A percentile compares a stretch with the other conserved stretches of the same genome.
phyloP scores from a whole-genome alignment of 805 yeast genomes.

The Lachancea nothofagi region DNA sequence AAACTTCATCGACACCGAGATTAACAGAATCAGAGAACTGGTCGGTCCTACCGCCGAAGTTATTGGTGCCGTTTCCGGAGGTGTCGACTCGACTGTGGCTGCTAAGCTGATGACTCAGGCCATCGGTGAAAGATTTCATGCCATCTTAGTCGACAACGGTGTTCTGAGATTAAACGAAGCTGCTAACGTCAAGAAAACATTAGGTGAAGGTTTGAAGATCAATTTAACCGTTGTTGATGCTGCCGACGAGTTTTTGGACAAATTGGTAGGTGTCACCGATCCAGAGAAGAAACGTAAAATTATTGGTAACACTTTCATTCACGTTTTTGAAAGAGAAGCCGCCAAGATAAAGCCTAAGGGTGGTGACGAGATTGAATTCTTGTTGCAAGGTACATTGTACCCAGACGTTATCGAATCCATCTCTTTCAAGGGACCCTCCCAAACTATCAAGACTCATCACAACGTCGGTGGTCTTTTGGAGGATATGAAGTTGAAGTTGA shows the following conservation, averaged over 20 bases:
- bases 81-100: conserved; percentile 98
- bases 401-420: conserved; percentile 98
- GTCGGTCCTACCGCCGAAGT: conserved; percentile 99
- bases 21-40: conserved; percentile 79
- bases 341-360: conserved; percentile 83
- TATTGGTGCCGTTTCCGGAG: conserved; percentile 99
- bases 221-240: conserved; percentile 94
- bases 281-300: conserved; percentile 99
- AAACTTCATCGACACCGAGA: conserved; percentile 95
- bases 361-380: conserved; percentile 85
- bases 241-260: conserved; percentile 75
- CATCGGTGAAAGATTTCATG: conserved; percentile 97
- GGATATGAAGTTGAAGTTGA: conserved; percentile 95
- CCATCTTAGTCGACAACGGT: conserved; percentile 96
- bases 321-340: conserved; percentile 95
- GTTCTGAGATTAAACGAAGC: conserved; percentile 95
- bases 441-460: conserved; percentile 98
- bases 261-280: conserved; percentile 90
- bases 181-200: conserved; percentile 76
- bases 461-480: conserved; percentile 97
- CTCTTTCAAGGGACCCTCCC: conserved; percentile 99
- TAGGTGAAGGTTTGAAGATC: conserved; percentile 90
- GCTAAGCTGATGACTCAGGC: conserved; percentile 98
- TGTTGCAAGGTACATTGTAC: conserved; percentile 94
- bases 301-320: conserved; percentile 96